phyloP scores from a whole-genome alignment of 352 stramenopile genomes.

The Pythium biforme region DNA sequence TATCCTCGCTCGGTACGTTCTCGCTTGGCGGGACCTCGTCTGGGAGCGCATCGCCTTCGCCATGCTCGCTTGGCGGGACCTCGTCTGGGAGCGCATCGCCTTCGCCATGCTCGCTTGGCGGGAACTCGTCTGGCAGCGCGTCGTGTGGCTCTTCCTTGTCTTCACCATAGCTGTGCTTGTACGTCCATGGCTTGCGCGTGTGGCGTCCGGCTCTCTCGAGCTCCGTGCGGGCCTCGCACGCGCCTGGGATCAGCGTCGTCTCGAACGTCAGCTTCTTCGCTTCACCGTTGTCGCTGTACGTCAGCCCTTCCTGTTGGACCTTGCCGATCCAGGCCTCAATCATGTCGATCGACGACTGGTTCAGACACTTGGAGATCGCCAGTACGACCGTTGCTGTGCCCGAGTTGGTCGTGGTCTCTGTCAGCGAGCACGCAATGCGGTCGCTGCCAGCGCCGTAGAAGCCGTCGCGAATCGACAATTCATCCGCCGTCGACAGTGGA shows the following conservation, averaged over 20 bases:
- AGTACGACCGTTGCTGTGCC: slow-evolving; percentile 40
- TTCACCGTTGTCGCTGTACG: slow-evolving; percentile 6
- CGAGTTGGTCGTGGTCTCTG: slow-evolving; percentile 11
- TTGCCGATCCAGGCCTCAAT: slow-evolving; percentile 52
- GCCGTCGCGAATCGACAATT: slow-evolving; percentile 6
- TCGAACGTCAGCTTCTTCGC: slow-evolving; percentile 29
- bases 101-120: too few species aligned
- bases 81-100: too few species aligned
- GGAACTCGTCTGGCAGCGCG: too few species aligned
- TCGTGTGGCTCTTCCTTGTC: neutral
- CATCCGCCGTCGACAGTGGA: slow-evolving; percentile 4
- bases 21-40: too few species aligned
- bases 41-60: too few species aligned
- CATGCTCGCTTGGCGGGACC: too few species aligned
- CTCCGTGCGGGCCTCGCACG: slow-evolving; percentile 35
- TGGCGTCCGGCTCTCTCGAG: slow-evolving; percentile 21
- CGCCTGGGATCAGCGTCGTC: slow-evolving; percentile 43
- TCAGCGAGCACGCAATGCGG: slow-evolving; percentile 10
- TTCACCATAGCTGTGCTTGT: neutral
- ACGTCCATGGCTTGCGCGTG: neutral
- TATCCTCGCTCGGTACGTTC: neutral
- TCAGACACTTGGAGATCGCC: slow-evolving; percentile 67
- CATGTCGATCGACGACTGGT: slow-evolving; percentile 33
- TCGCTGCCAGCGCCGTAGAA: slow-evolving; percentile 12
- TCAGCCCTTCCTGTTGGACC: slow-evolving; percentile 21